Percentiles rank a stretch among this genome's conserved stretches.
phyloP scores from a whole-genome alignment of 768 basidiomycete species.

The Serendipita sp. region DNA sequence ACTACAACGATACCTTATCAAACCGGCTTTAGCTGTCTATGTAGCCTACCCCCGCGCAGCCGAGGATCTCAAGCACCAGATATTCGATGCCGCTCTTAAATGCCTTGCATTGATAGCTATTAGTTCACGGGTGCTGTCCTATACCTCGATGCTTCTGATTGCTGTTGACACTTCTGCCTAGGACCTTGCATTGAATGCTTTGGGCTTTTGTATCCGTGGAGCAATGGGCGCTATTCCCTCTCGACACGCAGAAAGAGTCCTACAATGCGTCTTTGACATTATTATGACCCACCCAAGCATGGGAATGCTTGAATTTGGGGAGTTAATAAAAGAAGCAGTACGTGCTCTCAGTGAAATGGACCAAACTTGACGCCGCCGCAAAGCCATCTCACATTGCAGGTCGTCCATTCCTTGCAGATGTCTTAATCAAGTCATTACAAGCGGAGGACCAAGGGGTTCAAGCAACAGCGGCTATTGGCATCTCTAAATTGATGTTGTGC shows the following conservation, averaged over 20 bases:
- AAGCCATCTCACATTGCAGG: not conserved
- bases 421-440: conserved; percentile 1
- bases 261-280: not conserved
- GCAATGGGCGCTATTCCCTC: not conserved
- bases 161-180: not conserved
- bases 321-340: not conserved
- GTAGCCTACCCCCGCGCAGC: not conserved
- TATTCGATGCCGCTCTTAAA: not conserved
- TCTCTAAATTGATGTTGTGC: not conserved
- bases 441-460: not conserved
- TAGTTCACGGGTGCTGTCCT: not conserved
- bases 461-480: not conserved
- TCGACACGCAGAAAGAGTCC: not conserved
- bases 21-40: not conserved
- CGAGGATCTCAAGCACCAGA: not conserved
- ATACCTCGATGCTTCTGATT: not conserved
- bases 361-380: not conserved
- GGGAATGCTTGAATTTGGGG: not conserved
- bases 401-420: not conserved
- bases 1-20: not conserved
- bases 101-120: not conserved
- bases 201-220: not conserved
- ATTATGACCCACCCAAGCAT: not conserved
- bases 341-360: not conserved
- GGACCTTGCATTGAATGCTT: not conserved